Conservation (phyloP, 1,284 basidiomycete species). For the Mycena citricolor region DNA sequence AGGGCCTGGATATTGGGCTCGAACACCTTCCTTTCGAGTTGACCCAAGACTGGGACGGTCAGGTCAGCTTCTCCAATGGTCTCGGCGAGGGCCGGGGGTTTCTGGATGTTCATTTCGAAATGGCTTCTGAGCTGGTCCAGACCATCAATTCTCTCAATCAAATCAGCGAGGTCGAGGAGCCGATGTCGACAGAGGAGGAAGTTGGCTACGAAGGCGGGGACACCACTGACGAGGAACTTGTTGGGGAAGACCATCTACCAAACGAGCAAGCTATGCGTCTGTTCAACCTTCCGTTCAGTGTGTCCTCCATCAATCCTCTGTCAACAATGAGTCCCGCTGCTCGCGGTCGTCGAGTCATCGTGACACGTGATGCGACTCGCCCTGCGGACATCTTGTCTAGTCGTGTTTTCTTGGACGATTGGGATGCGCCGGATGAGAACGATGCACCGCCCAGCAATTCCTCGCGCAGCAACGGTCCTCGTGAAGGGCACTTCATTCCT, state of each 20-base stretch:
- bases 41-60: slow-evolving; percentile 69
- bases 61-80: slow-evolving; percentile 68
- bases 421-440: slow-evolving; percentile 40
- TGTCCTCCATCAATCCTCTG: slow-evolving; percentile 71
- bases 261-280: slow-evolving; percentile 72
- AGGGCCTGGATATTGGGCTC: slow-evolving; percentile 33
- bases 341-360: slow-evolving; percentile 33
- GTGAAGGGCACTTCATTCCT: slow-evolving; percentile 57
- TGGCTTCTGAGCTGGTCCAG: slow-evolving; percentile 43
- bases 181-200: slow-evolving; percentile 37
- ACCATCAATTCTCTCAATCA: slow-evolving; percentile 36
- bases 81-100: slow-evolving; percentile 48
- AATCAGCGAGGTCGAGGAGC: slow-evolving; percentile 42
- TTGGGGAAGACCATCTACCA: slow-evolving; percentile 67
- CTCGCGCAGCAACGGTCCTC: slow-evolving; percentile 39
- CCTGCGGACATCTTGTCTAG: slow-evolving; percentile 68
- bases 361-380: slow-evolving; percentile 44
- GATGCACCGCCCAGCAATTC: slow-evolving; percentile 30
- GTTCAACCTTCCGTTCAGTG: slow-evolving; percentile 59
- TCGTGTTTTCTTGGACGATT: slow-evolving; percentile 45
- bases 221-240: slow-evolving; percentile 77
- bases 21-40: slow-evolving; percentile 56
- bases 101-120: slow-evolving; percentile 59
- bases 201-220: slow-evolving; percentile 53
- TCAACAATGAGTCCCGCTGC: slow-evolving; percentile 63